phyloP scores from a whole-genome alignment of 2,329 filamentous ascomycete species.

The Aspergillus fumigatiaffinis region DNA sequence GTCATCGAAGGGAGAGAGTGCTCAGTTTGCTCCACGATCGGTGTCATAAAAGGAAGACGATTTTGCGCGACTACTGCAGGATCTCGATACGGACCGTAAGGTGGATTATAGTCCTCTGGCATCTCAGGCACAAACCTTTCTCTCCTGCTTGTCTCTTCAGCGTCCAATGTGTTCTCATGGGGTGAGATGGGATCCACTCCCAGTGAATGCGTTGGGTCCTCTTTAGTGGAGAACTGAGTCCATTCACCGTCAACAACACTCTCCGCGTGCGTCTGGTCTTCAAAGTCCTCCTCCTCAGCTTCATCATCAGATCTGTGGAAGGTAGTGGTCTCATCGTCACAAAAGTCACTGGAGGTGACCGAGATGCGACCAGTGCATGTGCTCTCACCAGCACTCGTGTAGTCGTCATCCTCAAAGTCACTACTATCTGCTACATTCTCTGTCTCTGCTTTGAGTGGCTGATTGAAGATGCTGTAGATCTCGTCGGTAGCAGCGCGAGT shows the following conservation, averaged over 20 bases:
- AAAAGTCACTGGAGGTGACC: conserved; percentile 59
- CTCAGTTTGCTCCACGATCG: conserved; percentile 93
- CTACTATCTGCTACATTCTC: conserved; percentile 57
- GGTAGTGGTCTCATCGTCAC: conserved; percentile 52
- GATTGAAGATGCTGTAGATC: conserved; percentile 95
- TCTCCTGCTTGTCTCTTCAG: conserved; percentile 35
- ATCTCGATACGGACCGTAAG: conserved; percentile 76
- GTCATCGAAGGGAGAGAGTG: conserved; percentile 67
- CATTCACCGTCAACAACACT: conserved; percentile 67
- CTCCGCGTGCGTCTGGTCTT: conserved; percentile 44
- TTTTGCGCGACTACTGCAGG: conserved; percentile 78
- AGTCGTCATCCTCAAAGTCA: conserved; percentile 66
- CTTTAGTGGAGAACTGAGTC: conserved; percentile 79
- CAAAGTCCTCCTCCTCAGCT: conserved; percentile 43
- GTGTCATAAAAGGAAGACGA: conserved; percentile 95
- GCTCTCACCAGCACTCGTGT: conserved; percentile 82
- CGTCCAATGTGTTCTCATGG: conserved; percentile 12
- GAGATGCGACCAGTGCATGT: conserved; percentile 72
- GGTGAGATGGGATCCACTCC: conserved; percentile 15
- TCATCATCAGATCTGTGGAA: conserved; percentile 41
- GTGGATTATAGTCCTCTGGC: conserved; percentile 84
- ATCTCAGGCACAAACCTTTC: conserved; percentile 55
- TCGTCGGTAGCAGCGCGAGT: conserved; percentile 94
- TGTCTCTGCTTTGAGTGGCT: conserved; percentile 60
- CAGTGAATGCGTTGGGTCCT: conserved; percentile 44